Base-by-base conservation (phyloP, 2,329 filamentous ascomycete species). In the Hymenoscyphus scutula region DNA sequence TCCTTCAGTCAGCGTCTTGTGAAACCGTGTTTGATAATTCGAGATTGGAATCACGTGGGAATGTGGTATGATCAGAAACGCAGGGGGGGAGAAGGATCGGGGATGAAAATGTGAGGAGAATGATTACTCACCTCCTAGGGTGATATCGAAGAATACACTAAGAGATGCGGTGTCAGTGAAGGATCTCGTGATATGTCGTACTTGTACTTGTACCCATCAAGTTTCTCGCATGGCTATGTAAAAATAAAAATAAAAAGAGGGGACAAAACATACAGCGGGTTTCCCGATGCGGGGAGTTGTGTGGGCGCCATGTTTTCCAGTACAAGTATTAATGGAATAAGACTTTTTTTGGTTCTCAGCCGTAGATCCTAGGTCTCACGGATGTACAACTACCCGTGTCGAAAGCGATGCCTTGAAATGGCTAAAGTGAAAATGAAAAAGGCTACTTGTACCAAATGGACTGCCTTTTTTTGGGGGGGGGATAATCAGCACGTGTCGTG, bases 71-170 rank as follows among this genome's bases (percentile, higher is more conserved):
- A 55, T 15, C 11, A 25, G 30, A 30, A 45, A 2, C n/a, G n/a
- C n/a, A n/a, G n/a, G n/a, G n/a, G 38, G n/a, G 11, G 10, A 23
- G 8, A 48, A 23, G 41, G 32, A 11, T 23, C n/a, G 45, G 45
- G 13, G 11, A 37, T 25, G 27, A 41, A n/a, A 51, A 25, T 51
- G 10, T 10, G 45, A 51, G 25, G 19, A 67, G 34, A n/a, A 29
- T 30, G 53, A 51, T 56, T 56, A 77, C 83, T 74, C 76, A 90
- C 89, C 89, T 80, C 90, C 90, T 62, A 95, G 81, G 3, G 90
- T 90, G 64, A 92, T 84, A 76, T 92, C 89, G 76, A 92, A 91
- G 79, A 92, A 75, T 13, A 74, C 73, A 34, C 72, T 74, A 54
- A 54, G 23, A 53, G 6, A 19, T 10, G 41, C 11, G 41, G 27